A percentile compares a stretch with the other conserved stretches of the same genome.
Conservation (phyloP, 768 basidiomycete genomes). For the Leccinum subgranulosum region DNA sequence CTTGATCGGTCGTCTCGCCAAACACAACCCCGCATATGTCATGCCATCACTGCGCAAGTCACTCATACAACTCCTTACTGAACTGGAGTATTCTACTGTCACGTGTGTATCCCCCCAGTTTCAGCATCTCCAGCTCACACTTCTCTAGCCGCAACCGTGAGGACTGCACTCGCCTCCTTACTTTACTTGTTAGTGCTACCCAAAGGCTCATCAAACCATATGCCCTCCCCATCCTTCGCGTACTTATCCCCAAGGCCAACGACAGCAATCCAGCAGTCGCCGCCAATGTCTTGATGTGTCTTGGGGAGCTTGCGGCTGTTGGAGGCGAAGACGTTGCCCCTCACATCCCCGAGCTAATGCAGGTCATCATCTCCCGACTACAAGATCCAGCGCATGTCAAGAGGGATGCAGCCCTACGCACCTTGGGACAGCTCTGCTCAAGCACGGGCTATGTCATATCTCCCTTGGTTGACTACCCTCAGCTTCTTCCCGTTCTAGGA, state of each 20-base stretch:
- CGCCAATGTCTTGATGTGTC: conserved; percentile 88
- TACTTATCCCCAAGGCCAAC: conserved; percentile 84
- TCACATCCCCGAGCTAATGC: conserved; percentile 84
- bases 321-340: conserved; percentile 89
- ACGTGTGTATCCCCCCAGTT: conserved; percentile 47
- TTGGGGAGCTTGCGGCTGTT: conserved; percentile 90
- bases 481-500: conserved; percentile 81
- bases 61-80: conserved; percentile 92
- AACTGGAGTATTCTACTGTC: conserved; percentile 93
- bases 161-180: conserved; percentile 88
- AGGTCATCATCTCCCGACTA: conserved; percentile 82
- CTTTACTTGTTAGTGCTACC: conserved; percentile 85
- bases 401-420: conserved; percentile 90
- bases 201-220: conserved; percentile 95
- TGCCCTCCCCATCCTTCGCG: conserved; percentile 90
- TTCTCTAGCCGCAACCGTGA: conserved; percentile 74
- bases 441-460: conserved; percentile 94
- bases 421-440: conserved; percentile 92
- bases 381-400: conserved; percentile 88
- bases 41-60: conserved; percentile 97
- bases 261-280: conserved; percentile 86
- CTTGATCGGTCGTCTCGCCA: conserved; percentile 89
- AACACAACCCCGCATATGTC: conserved; percentile 97
- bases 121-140: not conserved
- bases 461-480: conserved; percentile 88